These are phyloP conservation scores for Annulohypoxylon moriforme DNA, from an alignment of 495 filamentous ascomycete species.

Conservation along the genomic window DNA sequence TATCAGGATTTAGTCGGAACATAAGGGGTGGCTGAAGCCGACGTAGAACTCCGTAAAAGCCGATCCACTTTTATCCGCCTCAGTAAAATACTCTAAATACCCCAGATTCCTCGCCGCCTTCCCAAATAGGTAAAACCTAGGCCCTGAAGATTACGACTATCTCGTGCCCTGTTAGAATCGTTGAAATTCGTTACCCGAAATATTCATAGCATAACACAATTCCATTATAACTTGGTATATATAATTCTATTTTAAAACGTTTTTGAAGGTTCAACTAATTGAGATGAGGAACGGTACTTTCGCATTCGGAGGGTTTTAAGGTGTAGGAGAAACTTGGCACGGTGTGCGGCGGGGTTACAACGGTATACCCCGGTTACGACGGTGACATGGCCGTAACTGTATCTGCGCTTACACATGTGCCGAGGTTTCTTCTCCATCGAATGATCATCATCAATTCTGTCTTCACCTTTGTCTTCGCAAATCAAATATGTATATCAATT, in stretches of 20 bases:
- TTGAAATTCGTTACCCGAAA: not conserved
- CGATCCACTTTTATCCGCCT: not conserved
- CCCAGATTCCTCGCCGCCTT: not conserved
- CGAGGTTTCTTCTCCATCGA: slow-evolving; percentile 11
- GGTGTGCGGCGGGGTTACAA: slow-evolving; percentile 1
- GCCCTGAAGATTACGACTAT: not conserved
- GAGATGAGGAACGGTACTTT: not conserved
- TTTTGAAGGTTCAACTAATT: not conserved
- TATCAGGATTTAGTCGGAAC: not conserved
- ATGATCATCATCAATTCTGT: slow-evolving; percentile 4
- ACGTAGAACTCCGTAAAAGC: not conserved
- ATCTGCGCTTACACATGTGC: not conserved
- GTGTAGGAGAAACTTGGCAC: not conserved
- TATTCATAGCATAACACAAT: not conserved
- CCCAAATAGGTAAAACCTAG: not conserved
- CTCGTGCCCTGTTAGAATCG: not conserved
- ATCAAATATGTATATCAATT: not conserved
- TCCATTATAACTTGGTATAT: not conserved
- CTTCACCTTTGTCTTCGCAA: not conserved
- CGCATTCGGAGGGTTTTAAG: not conserved
- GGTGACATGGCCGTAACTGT: not conserved
- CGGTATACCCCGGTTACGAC: not conserved
- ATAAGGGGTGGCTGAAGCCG: not conserved
- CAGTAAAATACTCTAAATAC: not conserved
- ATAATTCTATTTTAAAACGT: not conserved